Evolutionary conservation across 768 basidiomycete genomes (phyloP).

Genomic region (Boletellus emodensis): DNA sequence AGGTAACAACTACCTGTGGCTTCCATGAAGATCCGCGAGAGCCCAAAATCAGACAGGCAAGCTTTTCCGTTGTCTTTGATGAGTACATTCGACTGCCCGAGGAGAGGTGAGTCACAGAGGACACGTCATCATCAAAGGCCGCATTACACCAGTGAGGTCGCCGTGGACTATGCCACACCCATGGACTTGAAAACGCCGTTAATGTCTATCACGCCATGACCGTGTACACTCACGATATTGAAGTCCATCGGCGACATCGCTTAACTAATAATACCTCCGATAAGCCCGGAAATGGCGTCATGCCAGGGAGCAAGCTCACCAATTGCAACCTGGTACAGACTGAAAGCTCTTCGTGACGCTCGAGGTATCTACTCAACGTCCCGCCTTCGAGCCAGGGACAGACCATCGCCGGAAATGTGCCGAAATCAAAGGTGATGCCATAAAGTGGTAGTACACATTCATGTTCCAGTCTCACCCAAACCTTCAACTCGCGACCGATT

Average conservation of each 20-base stretch:
- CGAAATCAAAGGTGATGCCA: conserved; percentile 29
- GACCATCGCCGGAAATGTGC: conserved; percentile 31
- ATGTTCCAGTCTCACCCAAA: conserved; percentile 29
- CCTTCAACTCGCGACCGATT: conserved; percentile 15
- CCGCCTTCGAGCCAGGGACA: conserved; percentile 34
- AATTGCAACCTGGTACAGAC: conserved; percentile 6
- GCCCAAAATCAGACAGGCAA: conserved; percentile 36
- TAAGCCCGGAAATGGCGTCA: background rate
- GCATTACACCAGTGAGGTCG: conserved; percentile 41
- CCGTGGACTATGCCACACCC: conserved; percentile 38
- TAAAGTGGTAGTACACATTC: conserved; percentile 26
- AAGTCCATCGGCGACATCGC: conserved; percentile 20
- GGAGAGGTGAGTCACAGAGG: background rate
- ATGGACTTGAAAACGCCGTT: conserved; percentile 8
- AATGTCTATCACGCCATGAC: background rate
- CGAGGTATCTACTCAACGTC: conserved; percentile 23
- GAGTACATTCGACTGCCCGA: conserved; percentile 33
- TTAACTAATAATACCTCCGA: conserved; percentile 6
- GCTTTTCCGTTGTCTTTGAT: conserved; percentile 30
- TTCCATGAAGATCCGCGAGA: conserved; percentile 30
- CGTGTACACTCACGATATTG: conserved; percentile 15
- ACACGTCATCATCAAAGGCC: background rate
- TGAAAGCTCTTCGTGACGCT: conserved; percentile 6
- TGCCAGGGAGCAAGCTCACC: conserved; percentile 9
- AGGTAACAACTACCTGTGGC: conserved; percentile 19